Base-by-base conservation (phyloP, 1,284 basidiomycete genomes). In the Takashimella tepidaria region DNA sequence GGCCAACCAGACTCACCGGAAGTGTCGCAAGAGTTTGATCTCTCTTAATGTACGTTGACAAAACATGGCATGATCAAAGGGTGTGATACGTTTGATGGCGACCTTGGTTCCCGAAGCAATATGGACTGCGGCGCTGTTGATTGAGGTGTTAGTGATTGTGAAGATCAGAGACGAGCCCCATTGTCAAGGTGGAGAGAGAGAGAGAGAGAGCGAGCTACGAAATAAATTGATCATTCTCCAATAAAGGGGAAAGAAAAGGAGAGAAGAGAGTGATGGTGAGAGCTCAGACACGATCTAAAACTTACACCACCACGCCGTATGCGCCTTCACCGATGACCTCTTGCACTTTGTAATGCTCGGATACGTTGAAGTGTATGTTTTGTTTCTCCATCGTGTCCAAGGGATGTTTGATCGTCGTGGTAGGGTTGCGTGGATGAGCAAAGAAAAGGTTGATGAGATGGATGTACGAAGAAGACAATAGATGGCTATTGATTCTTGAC, bases 21-120 rank as follows among this genome's bases (percentile, higher is more conserved):
- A 82, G 78, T 92, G 92, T 68, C 91, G 89, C 68, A 92, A 83
- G 13, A 93, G 79, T 74, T 92, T 93, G 63, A 92, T 82, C 76
- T 93, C 90, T 59, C 90, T 81, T 50, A 92, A 80, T 0, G 90
- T 92, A 47, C 90, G 80, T 56, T 92, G 80, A 69, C 88, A 89
- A 75, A 91, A 93, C 88, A 92, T 91, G 27, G 87, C 87, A 73
- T 92, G 90, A 74, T 92, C 90, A 63, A 93, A 93, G 0, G 90
- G 91, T 6, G 87, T 84, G 79, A 93, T 92, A 79, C 89, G 88
- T 82, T 92, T 90, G 78, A 89, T 90, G 54, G 88, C 88, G 59
- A 91, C 88, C 70, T 86, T 87, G 50, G 86, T 84, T 41, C 86
- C 85, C 49, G 84, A 88, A 3, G 88, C 85, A 63, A 84, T 76